These are phyloP conservation scores for Aspergillus sp. DNA, from an alignment of 2,329 filamentous ascomycete species.

Conservation along the genomic window DNA sequence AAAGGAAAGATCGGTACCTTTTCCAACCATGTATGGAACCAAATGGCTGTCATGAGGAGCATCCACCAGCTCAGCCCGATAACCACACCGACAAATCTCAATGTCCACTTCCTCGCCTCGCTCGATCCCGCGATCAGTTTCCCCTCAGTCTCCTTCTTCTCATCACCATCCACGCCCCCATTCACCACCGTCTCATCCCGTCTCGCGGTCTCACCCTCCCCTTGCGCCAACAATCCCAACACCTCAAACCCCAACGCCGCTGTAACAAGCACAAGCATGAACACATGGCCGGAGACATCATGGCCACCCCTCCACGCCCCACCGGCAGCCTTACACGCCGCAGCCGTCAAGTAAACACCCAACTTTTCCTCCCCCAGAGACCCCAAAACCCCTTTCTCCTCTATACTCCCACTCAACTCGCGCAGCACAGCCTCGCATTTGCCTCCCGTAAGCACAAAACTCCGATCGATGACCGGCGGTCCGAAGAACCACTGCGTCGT, in stretches of 20 bases:
- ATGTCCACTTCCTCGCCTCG: constrained; percentile 61
- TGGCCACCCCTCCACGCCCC: constrained; percentile 91
- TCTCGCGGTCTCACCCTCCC: constrained; percentile 49
- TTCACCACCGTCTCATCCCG: constrained; percentile 41
- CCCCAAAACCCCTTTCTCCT: constrained; percentile 10
- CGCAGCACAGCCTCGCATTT: constrained; percentile 68
- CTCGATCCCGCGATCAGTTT: background rate
- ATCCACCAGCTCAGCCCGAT: constrained; percentile 85
- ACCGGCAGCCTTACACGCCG: constrained; percentile 80
- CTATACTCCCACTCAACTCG: constrained; percentile 43
- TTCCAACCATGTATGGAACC: constrained; percentile 98
- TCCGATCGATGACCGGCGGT: constrained; percentile 83
- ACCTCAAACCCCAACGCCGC: constrained; percentile 83
- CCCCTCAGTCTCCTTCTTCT: background rate
- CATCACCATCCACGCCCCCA: constrained; percentile 30
- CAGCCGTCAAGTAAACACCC: constrained; percentile 64
- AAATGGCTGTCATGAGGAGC: constrained; percentile 97
- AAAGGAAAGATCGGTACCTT: constrained; percentile 66
- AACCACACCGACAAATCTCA: constrained; percentile 59
- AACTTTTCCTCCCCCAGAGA: constrained; percentile 36
- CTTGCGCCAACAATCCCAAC: constrained; percentile 59
- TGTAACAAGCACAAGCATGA: constrained; percentile 84
- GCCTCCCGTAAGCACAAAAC: constrained; percentile 87
- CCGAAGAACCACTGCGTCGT: constrained; percentile 98
- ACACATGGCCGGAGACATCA: constrained; percentile 95